These are phyloP conservation scores for Elymus sibiricus DNA, from an alignment of 176 grass and related monocot genomes.

Conservation along the genomic window DNA sequence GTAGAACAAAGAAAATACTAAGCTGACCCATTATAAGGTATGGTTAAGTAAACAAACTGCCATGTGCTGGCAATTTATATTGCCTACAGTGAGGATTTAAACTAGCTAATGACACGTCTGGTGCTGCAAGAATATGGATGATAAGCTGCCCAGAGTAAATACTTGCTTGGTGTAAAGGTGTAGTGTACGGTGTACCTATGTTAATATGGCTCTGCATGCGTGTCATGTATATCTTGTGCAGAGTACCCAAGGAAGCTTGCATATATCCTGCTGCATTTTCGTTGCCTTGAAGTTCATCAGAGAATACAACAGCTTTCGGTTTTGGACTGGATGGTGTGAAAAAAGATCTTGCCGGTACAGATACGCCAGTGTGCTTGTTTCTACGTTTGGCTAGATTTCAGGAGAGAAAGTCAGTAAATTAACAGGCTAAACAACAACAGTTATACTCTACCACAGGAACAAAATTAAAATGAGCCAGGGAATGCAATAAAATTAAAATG, in stretches of 20 bases:
- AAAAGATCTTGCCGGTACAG: constrained; percentile 64
- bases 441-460: not conserved
- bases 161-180: not conserved
- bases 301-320: constrained; percentile 34
- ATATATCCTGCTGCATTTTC: constrained; percentile 12
- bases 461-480: not conserved
- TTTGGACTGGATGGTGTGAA: constrained; percentile 42
- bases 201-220: constrained; percentile 14
- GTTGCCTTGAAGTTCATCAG: constrained; percentile 32
- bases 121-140: not conserved
- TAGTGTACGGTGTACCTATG: constrained; percentile 57
- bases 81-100: too few species aligned
- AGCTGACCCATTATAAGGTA: not conserved
- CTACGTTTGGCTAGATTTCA: constrained; percentile 52
- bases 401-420: constrained; percentile 2
- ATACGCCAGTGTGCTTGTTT: constrained; percentile 43
- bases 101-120: too few species aligned
- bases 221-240: constrained; percentile 44
- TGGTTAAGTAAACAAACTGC: too few species aligned
- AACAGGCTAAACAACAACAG: not conserved
- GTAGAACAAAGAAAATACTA: not conserved
- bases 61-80: too few species aligned
- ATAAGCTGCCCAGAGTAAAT: not conserved
- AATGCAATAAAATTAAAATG: constrained; percentile 32
- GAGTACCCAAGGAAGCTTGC: constrained; percentile 35